A percentile compares a stretch with the other conserved stretches of the same genome.
Evolutionary conservation across 1,284 basidiomycete species (phyloP).

Genomic region (Microbotryomycetes sp.): DNA sequence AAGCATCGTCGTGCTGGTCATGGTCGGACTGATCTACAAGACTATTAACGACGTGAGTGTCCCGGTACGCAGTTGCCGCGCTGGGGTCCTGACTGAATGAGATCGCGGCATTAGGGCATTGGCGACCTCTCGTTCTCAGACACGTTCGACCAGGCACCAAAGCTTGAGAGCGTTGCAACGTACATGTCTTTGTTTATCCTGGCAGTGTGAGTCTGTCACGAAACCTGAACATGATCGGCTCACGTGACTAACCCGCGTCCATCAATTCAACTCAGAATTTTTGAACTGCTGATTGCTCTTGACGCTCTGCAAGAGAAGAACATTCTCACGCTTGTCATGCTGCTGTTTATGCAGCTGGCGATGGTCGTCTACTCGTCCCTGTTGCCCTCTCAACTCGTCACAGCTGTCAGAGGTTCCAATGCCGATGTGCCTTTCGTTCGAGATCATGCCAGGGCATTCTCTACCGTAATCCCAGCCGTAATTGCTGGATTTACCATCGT

Average conservation of each 20-base stretch:
- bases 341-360: constrained; percentile 34
- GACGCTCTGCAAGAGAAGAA: constrained; percentile 36
- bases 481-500: constrained; percentile 11
- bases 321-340: constrained; percentile 39
- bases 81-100: too few species aligned
- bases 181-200: constrained; percentile 33
- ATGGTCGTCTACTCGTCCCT: constrained; percentile 33
- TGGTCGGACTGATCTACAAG: constrained; percentile 25
- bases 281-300: constrained; percentile 33
- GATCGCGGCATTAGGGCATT: too few species aligned
- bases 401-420: constrained; percentile 16
- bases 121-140: constrained; percentile 14
- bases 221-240: too few species aligned
- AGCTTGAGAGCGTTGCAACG: constrained; percentile 27
- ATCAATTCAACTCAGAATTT: constrained; percentile 17
- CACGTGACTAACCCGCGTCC: too few species aligned
- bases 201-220: constrained; percentile 25
- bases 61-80: background rate
- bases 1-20: constrained; percentile 14
- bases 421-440: constrained; percentile 22
- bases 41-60: constrained; percentile 11
- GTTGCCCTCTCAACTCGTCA: constrained; percentile 20
- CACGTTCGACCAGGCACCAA: constrained; percentile 11
- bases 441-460: constrained; percentile 10
- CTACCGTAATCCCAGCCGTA: constrained; percentile 24